Conservation (phyloP, 148 eudicot species). For the Fagopyrum homotropicum region DNA sequence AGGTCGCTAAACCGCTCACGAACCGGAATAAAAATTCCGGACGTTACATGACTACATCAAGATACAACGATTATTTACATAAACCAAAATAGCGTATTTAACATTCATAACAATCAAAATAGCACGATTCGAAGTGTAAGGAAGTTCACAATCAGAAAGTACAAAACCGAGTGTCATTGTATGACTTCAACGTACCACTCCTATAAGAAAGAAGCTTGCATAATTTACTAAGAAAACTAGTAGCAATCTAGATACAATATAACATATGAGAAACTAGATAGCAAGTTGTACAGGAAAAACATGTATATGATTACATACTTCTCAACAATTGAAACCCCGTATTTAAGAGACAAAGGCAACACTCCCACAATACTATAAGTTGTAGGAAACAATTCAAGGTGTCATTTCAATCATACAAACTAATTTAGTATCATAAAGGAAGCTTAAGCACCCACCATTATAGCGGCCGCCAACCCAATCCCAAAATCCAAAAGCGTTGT, state of each 20-base stretch:
- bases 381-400: slow-evolving; percentile 29
- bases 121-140: too few species aligned
- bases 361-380: slow-evolving; percentile 99
- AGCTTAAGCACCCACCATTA: slow-evolving; percentile 52
- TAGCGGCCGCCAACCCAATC: slow-evolving; percentile 99
- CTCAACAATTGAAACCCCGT: slow-evolving; percentile 80
- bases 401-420: slow-evolving; percentile 7
- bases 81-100: too few species aligned
- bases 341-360: slow-evolving; percentile 89
- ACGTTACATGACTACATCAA: too few species aligned
- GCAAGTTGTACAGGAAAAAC: too few species aligned
- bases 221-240: too few species aligned
- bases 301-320: slow-evolving; percentile 44
- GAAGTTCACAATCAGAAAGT: too few species aligned
- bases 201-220: not conserved
- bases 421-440: slow-evolving; percentile 11
- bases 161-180: not conserved
- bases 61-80: too few species aligned
- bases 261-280: not conserved
- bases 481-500: slow-evolving; percentile 99
- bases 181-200: not conserved
- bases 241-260: not conserved
- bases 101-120: too few species aligned
- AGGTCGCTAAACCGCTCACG: too few species aligned
- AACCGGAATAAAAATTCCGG: too few species aligned